Evolutionary conservation across 2,329 filamentous ascomycete genomes (phyloP), one percentile per base, ranked within the genome.

Genomic region (Pseudogymnoascus sp.): DNA sequence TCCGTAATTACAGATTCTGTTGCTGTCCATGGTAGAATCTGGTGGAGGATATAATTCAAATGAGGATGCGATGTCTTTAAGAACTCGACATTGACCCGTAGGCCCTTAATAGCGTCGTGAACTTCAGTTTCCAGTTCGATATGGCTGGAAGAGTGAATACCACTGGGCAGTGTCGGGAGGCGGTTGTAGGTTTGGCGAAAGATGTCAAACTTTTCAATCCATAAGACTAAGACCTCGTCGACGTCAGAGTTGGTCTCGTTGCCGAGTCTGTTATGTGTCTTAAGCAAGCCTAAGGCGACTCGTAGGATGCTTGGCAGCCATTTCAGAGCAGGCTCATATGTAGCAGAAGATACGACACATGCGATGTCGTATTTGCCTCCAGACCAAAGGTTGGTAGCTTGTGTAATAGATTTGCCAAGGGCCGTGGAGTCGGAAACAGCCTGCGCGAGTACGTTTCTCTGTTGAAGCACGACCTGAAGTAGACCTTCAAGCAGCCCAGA

Each of bases 401-500:
- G 69, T 4, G 64, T 60, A 0, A 72, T 63, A 10, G 53, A 61
- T 1, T 66, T 41, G 31, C 73, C 64, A 1, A 76, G 41, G 6
- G 62, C 65, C 2, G 56, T 63, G 16, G 68, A 60, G 5, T 35
- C 61, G 28, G 46, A 40, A 19, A 67, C 63, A 40, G 64, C 64
- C n/a, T 3, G 59, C 1, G 71, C 65, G 6, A 75, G 65, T 6
- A 19, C n/a, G 53, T 70, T 71, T 12, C 88, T 81, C 72, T 93
- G 89, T 3, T 78, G 75, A 11, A 90, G 71, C 1, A 84, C 73
- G n/a, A 86, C 77, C 64, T 88, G 82, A 31, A 98, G 78, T 64
- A 97, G 81, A 26, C 93, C 91, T 73, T 99, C 95, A n/a, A 97
- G 78, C 67, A 90, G 90, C 0, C 91, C 91, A 59, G 90, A 83